Evolutionary conservation across 2,329 filamentous ascomycete species (phyloP).

Genomic region (Teratosphaeriaceae sp.): DNA sequence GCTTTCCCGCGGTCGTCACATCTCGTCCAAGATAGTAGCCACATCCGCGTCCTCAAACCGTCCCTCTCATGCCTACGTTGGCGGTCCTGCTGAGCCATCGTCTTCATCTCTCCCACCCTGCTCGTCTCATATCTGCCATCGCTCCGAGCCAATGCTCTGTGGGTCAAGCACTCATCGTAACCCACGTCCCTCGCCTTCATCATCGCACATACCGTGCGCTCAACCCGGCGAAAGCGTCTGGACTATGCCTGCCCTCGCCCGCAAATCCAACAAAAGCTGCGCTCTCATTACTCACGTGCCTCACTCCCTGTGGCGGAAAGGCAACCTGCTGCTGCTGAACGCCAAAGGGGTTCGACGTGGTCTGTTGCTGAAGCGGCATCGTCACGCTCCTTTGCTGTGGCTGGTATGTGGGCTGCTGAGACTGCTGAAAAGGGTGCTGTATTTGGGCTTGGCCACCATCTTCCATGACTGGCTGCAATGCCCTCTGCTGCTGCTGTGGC

Average conservation of each 20-base stretch:
- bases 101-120: too few relatives aligned
- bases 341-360: not conserved
- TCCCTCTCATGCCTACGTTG: too few relatives aligned
- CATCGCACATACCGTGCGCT: conserved; percentile 47
- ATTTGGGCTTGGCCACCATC: conserved; percentile 23
- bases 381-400: conserved; percentile 25
- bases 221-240: conserved; percentile 71
- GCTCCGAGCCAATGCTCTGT: too few relatives aligned
- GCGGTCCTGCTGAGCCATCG: too few relatives aligned
- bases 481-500: conserved; percentile 46
- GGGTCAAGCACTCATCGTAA: too few relatives aligned
- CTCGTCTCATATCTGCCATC: too few relatives aligned
- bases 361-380: conserved; percentile 26
- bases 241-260: conserved; percentile 64
- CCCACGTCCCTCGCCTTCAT: too few relatives aligned
- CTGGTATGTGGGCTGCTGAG: conserved; percentile 5
- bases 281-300: conserved; percentile 62
- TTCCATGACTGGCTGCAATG: conserved; percentile 31
- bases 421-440: conserved; percentile 15
- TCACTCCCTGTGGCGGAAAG: conserved; percentile 14
- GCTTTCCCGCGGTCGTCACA: too few relatives aligned
- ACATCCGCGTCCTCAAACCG: too few relatives aligned
- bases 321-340: not conserved
- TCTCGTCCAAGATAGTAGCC: too few relatives aligned
- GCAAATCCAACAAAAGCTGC: conserved; percentile 56